Evolutionary conservation across 164 flowering plant genomes (phyloP), one percentile per base, ranked within the genome.

Genomic region (Vitis rotundifolia): DNA sequence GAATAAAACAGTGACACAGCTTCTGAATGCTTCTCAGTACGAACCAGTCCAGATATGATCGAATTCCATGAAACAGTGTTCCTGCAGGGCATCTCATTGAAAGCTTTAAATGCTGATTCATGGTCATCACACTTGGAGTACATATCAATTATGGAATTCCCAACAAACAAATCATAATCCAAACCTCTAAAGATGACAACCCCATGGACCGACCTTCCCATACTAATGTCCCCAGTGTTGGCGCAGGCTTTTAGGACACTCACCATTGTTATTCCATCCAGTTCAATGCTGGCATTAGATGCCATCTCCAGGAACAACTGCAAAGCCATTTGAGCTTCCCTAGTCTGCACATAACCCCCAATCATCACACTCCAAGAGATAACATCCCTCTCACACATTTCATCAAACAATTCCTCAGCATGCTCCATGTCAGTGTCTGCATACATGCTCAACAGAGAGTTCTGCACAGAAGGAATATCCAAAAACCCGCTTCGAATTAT

Each of bases 31-130:
- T 74, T 78, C 49, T 60, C 84, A 64, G 83, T 85, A 8, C 69
- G 73, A 14, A 91, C 83, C 63, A 78, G 83, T 61, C 94, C 98
- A 14, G 94, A 84, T 47, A 91, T 68, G n/a, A 87, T 68, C 4
- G 92, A 89, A 79, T 93, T 95, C 98, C 97, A 95, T 1, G 98
- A 88, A 56, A 95, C 90, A 31, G 29, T 72, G 66, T 90, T 93
- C 79, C 65, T 88, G 9, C 12, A 26, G 52, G 81, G 80, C 82
- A 87, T 88, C 71, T 81, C 86, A n/a, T 71, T 16, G 73, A 91
- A 90, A 28, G 79, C 87, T 61, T 66, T 48, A 28, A 70, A 67
- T 1, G 97, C 94, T 47, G 89, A 85, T 61, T 68, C 75, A 11
- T 68, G 37, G 61, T 87, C 87, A 12, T 29, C 11, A 71, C 85